These are phyloP conservation scores for Amanita thiersii DNA, from an alignment of 768 basidiomycete species.

Conservation along the genomic window DNA sequence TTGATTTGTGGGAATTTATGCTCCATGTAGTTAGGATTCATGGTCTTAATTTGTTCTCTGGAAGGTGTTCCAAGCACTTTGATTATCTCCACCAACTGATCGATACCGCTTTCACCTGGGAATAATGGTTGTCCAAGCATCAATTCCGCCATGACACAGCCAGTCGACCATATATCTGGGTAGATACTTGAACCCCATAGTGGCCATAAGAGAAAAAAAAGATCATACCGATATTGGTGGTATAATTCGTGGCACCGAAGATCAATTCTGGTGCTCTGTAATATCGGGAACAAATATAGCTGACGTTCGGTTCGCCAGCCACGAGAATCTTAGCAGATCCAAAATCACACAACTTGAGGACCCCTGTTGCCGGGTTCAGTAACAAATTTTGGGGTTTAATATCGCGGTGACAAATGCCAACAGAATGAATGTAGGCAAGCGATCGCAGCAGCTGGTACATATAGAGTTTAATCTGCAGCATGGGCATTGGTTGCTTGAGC, in stretches of 20 bases:
- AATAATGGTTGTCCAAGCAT: conserved; percentile 99
- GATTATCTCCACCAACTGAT: conserved; percentile 99
- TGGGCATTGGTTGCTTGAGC: conserved; percentile 99
- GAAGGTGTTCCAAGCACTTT: conserved; percentile 98
- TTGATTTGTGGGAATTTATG: conserved; percentile 99
- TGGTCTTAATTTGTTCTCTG: conserved; percentile 99
- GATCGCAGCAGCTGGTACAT: conserved; percentile 99
- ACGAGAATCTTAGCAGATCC: conserved; percentile 98
- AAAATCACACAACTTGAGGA: conserved; percentile 98
- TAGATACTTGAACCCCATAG: conserved; percentile 10
- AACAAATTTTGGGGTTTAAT: conserved; percentile 99
- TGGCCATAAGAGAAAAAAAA: conserved; percentile 6
- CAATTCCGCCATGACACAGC: conserved; percentile 99
- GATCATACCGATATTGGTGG: conserved; percentile 89
- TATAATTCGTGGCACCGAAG: conserved; percentile 99
- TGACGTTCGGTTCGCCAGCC: conserved; percentile 97
- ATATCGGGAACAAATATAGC: conserved; percentile 99
- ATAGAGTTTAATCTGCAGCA: conserved; percentile 99
- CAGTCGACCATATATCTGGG: conserved; percentile 97
- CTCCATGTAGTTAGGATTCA: conserved; percentile 99
- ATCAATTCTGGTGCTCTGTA: conserved; percentile 99
- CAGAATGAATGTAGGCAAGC: conserved; percentile 97
- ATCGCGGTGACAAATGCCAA: conserved; percentile 99
- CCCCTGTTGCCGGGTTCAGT: conserved; percentile 92
- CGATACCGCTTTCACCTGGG: conserved; percentile 98